Evolutionary conservation across 305 asterid species (phyloP).

Genomic region (Withania somnifera): DNA sequence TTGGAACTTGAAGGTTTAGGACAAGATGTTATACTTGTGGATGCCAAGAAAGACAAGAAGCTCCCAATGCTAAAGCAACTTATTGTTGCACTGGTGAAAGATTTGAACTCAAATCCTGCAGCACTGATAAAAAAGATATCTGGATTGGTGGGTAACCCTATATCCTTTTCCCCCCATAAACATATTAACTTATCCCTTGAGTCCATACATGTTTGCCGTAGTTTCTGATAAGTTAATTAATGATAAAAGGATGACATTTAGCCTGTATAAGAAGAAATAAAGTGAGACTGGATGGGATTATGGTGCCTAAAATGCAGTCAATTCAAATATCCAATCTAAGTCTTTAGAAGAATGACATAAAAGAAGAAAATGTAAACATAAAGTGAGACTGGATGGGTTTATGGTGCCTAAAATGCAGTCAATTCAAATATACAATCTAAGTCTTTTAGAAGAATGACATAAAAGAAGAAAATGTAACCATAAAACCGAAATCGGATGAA

Average conservation of each 20-base stretch:
- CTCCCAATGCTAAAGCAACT: conserved; percentile 84
- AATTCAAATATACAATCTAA: background rate
- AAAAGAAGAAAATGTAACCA: background rate
- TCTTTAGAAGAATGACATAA: background rate
- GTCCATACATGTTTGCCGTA: background rate
- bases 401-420: background rate
- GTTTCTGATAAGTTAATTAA: background rate
- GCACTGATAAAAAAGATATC: conserved; percentile 89
- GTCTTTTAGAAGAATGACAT: background rate
- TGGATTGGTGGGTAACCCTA: conserved; percentile 62
- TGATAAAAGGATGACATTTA: background rate
- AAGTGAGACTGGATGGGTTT: background rate
- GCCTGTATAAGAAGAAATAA: background rate
- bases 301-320: background rate
- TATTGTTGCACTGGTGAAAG: conserved; percentile 69
- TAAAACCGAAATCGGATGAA: background rate
- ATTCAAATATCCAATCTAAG: background rate
- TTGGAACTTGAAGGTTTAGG: conserved; percentile 75
- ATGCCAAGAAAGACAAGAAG: conserved; percentile 75
- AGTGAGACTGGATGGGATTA: background rate
- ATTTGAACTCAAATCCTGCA: conserved; percentile 68
- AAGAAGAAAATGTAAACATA: background rate
- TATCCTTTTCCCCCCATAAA: background rate
- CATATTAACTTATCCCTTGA: background rate
- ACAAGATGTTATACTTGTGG: conserved; percentile 82